Base-by-base conservation (phyloP, 176 grass and related monocot genomes). In the Dactylis glomerata region DNA sequence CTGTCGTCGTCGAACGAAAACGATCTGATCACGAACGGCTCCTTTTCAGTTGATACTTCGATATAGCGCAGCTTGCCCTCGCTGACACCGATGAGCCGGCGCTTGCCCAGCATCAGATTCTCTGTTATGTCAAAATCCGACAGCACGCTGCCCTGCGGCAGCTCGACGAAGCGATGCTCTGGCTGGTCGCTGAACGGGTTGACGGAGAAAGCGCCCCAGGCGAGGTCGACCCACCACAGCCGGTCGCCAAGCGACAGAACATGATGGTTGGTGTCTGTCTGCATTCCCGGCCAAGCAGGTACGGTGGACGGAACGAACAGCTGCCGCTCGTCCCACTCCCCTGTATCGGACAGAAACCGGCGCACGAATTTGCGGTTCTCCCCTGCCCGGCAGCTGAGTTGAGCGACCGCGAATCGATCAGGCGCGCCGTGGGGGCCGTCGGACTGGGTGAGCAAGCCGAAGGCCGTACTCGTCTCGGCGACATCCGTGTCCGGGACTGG, bases 361-460 rank as follows among this genome's bases (percentile, higher is more conserved):
- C 32, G 63, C 16, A 67, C 63, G 63, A 37, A 31, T 19, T 8
- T 36, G 1, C 9, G 17, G 63, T 33, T 33, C 32, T 67, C 63
- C 8, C 14, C 10, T 0, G 3, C 31, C 8, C 32, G 31, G 63
- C 33, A 33, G 63, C 63, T 36, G 63, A 67, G 16, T 0, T 67
- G 63, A 3, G 63, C 63, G 31, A 67, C 63, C 17, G 22, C 63
- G 32, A 20, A 67, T 33, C 63, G 61, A 24, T 57, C n/a, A 57
- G 55, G 55, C 3, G 55, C 3, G 55, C 55, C 55, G 55, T 57
- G 9, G 55, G 55, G 24, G 19, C 20, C 51, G 7, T n/a, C 1
- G 64, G 64, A 31, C 0, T 36, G 52, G 54, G 84, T 86, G 67
- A 86, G 84, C 28, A 86, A 14, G 57, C 71, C 82, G 30, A 44